Percentiles rank a stretch among this genome's conserved stretches.
Evolutionary conservation across 2,329 filamentous ascomycete genomes (phyloP).

Genomic region (Arthrobotrys iridis): DNA sequence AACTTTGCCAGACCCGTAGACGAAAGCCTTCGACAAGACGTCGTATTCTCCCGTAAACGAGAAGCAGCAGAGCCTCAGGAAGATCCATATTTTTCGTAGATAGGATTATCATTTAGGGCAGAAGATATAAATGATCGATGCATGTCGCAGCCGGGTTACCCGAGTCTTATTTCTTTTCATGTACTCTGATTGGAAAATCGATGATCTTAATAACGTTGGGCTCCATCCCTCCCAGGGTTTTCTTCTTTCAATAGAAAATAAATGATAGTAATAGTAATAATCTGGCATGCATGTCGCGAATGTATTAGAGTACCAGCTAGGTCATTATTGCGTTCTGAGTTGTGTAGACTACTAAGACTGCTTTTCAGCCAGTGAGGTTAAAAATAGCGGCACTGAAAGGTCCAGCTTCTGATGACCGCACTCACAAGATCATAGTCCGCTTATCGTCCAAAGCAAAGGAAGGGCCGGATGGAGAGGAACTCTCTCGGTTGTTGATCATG

Average conservation of each 20-base stretch:
- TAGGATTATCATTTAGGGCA: conserved; percentile 21
- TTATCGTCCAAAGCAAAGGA: conserved; percentile 12
- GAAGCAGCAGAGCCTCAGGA: conserved; percentile 47
- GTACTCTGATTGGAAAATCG: conserved; percentile 13
- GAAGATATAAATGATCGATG: conserved; percentile 8
- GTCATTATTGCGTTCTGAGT: neutral
- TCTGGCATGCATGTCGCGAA: neutral
- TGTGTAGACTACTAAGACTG: conserved; percentile 5
- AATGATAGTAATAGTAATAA: too few species aligned
- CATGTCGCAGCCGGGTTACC: conserved; percentile 51
- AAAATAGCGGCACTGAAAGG: conserved; percentile 41
- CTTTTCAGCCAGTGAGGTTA: conserved; percentile 9
- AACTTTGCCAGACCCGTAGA: conserved; percentile 28
- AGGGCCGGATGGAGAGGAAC: conserved; percentile 33
- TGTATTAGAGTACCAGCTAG: conserved; percentile 3
- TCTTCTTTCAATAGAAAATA: too few species aligned
- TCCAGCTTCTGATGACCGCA: conserved; percentile 17
- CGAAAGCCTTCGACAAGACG: conserved; percentile 22
- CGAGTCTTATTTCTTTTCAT: conserved; percentile 29
- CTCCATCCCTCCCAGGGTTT: neutral
- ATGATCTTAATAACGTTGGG: neutral
- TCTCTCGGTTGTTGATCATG: conserved; percentile 6
- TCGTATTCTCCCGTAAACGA: conserved; percentile 52
- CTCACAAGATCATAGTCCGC: conserved; percentile 15
- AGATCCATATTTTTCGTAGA: conserved; percentile 15